phyloP scores from a whole-genome alignment of 2,329 filamentous ascomycete genomes.

The Microdochium bolleyi region DNA sequence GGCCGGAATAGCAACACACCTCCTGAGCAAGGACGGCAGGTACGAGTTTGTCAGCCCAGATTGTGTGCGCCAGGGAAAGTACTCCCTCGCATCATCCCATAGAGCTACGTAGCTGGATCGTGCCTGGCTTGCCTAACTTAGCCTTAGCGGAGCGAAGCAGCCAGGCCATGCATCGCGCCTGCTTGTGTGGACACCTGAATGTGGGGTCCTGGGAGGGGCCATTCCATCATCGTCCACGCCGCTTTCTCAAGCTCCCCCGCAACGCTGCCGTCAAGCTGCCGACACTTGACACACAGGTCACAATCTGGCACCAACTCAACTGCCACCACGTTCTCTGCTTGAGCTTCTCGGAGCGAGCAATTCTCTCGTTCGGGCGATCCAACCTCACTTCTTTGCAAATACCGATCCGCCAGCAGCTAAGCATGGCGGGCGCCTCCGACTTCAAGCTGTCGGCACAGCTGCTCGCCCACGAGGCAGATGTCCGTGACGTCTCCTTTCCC shows the following conservation, averaged over 20 bases:
- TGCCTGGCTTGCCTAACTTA: too few species aligned
- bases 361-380: too few species aligned
- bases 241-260: not conserved
- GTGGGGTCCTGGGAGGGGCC: slow-evolving; percentile 3
- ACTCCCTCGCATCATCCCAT: too few species aligned
- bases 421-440: slow-evolving; percentile 40
- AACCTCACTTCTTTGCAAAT: too few species aligned
- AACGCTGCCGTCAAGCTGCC: not conserved
- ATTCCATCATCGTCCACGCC: slow-evolving; percentile 18
- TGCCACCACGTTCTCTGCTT: too few species aligned
- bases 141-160: too few species aligned
- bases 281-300: not conserved
- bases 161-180: not conserved
- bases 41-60: too few species aligned
- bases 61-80: too few species aligned
- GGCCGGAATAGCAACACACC: too few species aligned
- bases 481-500: slow-evolving; percentile 78
- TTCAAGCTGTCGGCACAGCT: slow-evolving; percentile 93
- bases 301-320: not conserved
- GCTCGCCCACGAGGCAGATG: slow-evolving; percentile 86
- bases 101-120: too few species aligned
- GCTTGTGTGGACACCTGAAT: slow-evolving; percentile 12
- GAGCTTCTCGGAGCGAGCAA: too few species aligned
- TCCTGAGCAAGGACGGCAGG: too few species aligned
- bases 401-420: not conserved